Percentiles rank a stretch among this genome's conserved stretches.
Evolutionary conservation across 148 eudicot species (phyloP).

Genomic region (Rhododendron williamsianum): DNA sequence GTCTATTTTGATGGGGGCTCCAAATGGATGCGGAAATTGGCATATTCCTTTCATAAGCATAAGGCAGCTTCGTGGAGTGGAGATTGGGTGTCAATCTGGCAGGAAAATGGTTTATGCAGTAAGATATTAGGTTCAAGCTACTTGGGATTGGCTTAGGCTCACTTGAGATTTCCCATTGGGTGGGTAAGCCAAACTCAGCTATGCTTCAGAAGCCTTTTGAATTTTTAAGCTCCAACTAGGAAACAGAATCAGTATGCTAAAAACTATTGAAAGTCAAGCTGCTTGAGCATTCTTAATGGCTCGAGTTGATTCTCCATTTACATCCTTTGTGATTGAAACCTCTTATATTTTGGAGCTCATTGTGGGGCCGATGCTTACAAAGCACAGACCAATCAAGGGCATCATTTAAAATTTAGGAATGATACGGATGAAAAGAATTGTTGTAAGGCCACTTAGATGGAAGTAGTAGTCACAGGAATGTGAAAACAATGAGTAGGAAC

Average conservation of each 20-base stretch:
- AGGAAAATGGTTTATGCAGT: not conserved
- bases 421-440: not conserved
- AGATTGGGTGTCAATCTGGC: not conserved
- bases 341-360: not conserved
- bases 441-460: not conserved
- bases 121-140: constrained; percentile 8
- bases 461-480: not conserved
- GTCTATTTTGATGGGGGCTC: not conserved
- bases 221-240: not conserved
- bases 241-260: not conserved
- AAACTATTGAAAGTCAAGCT: not conserved
- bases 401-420: not conserved
- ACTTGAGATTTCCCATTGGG: not conserved
- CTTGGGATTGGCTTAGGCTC: not conserved
- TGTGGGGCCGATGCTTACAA: not conserved
- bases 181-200: no score
- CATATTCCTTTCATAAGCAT: not conserved
- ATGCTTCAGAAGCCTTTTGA: not conserved
- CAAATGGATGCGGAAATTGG: not conserved
- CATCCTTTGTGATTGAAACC: not conserved
- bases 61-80: not conserved
- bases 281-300: not conserved
- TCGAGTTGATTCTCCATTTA: not conserved
- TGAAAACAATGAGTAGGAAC: not conserved
- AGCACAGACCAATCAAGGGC: not conserved